Conservation (phyloP, 2,329 filamentous ascomycete genomes). For the Ophiostoma perfectum region DNA sequence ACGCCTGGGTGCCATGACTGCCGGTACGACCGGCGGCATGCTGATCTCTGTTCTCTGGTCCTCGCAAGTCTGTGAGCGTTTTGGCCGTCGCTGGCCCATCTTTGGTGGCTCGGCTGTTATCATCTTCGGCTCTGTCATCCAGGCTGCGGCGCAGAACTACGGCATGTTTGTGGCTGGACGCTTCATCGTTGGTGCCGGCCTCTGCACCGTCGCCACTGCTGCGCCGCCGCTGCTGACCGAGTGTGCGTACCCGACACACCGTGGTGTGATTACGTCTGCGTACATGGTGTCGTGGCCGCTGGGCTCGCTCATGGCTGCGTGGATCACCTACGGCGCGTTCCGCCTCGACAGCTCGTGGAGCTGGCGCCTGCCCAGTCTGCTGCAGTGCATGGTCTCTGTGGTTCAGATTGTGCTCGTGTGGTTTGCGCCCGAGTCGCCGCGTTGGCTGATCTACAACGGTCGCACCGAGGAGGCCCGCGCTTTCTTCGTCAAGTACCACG, state of each 20-base stretch:
- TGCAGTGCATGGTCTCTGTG: conserved; percentile 34
- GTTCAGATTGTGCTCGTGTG: conserved; percentile 21
- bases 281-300: conserved; percentile 82
- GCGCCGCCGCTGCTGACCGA: conserved; percentile 39
- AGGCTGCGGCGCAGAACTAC: conserved; percentile 58
- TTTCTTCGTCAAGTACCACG: conserved; percentile 31
- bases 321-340: conserved; percentile 62
- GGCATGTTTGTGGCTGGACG: conserved; percentile 65
- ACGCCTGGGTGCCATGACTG: conserved; percentile 32
- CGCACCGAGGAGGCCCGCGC: conserved; percentile 37
- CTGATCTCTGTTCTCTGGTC: conserved; percentile 19
- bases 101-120: conserved; percentile 66
- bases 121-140: conserved; percentile 64
- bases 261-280: conserved; percentile 67
- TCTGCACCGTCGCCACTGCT: conserved; percentile 40
- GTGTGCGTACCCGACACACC: conserved; percentile 70
- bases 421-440: conserved; percentile 24
- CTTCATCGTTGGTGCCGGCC: conserved; percentile 60
- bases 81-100: conserved; percentile 69
- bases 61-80: conserved; percentile 42
- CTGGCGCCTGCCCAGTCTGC: conserved; percentile 40
- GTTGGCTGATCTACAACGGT: conserved; percentile 21
- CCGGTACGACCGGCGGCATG: conserved; percentile 15
- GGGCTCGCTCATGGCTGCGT: conserved; percentile 64
- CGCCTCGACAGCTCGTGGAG: conserved; percentile 28